These are phyloP conservation scores for Ustilago xerochloae DNA, from an alignment of 1,284 basidiomycete genomes.

Conservation along the genomic window DNA sequence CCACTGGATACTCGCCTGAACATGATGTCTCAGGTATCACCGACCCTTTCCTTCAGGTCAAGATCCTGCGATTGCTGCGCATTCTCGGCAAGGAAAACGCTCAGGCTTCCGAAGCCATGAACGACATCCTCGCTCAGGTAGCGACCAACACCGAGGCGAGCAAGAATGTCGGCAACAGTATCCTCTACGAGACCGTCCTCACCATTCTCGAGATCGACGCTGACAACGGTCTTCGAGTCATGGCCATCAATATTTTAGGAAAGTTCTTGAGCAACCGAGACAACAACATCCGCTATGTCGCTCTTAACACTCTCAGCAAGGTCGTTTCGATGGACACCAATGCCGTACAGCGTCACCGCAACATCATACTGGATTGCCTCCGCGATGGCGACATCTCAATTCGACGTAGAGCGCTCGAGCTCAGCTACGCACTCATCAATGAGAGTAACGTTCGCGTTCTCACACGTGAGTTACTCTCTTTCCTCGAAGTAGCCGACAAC, in stretches of 20 bases:
- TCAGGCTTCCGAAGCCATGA: conserved; percentile 92
- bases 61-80: conserved; percentile 91
- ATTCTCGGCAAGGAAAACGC: conserved; percentile 86
- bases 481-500: conserved; percentile 97
- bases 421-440: conserved; percentile 97
- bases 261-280: conserved; percentile 98
- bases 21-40: conserved; percentile 99
- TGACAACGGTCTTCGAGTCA: conserved; percentile 92
- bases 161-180: conserved; percentile 98
- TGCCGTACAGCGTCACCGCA: conserved; percentile 96
- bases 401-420: conserved; percentile 91
- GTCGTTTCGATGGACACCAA: conserved; percentile 98
- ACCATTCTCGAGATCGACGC: conserved; percentile 99
- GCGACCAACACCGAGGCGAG: conserved; percentile 98
- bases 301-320: conserved; percentile 97
- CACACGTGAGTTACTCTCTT: conserved; percentile 90
- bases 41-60: conserved; percentile 97
- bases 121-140: conserved; percentile 97
- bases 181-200: conserved; percentile 96
- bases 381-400: conserved; percentile 99
- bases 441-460: conserved; percentile 93
- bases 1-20: conserved; percentile 97
- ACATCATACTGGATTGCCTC: conserved; percentile 97
- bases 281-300: conserved; percentile 98
- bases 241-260: conserved; percentile 99